A percentile compares a stretch with the other conserved stretches of the same genome.
Conservation (phyloP, 1,139 yeast genomes). For the Taiozyma sp. region DNA sequence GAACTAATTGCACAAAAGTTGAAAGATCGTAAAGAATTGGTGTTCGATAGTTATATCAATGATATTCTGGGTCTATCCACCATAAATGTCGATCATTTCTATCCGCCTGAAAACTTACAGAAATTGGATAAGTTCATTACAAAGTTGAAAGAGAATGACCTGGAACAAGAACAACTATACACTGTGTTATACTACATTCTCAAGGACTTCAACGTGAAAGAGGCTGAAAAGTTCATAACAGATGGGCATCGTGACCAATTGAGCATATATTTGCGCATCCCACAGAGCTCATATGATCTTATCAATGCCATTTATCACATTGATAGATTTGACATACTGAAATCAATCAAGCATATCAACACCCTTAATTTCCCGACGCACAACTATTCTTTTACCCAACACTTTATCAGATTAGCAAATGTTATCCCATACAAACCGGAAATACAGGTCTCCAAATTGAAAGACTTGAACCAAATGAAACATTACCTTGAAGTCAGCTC, state of each 20-base stretch:
- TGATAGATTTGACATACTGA: constrained; percentile 21
- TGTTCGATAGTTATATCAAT: constrained; percentile 18
- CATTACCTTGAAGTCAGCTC: constrained; percentile 13
- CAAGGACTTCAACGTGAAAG: constrained; percentile 18
- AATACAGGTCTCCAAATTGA: neutral
- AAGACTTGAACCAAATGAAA: constrained; percentile 9
- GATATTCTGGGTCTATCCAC: constrained; percentile 12
- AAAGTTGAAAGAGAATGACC: constrained; percentile 5
- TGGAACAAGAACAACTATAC: constrained; percentile 7
- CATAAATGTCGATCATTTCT: constrained; percentile 8
- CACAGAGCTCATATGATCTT: constrained; percentile 12
- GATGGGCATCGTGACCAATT: constrained; percentile 3
- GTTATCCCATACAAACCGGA: constrained; percentile 20
- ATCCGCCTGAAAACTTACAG: constrained; percentile 21
- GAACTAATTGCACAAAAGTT: constrained; percentile 14
- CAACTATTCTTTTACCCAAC: constrained; percentile 12
- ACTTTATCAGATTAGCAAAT: constrained; percentile 18
- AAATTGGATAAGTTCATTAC: constrained; percentile 14
- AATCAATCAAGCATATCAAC: constrained; percentile 10
- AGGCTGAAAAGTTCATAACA: constrained; percentile 16
- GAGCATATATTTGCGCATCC: constrained; percentile 5
- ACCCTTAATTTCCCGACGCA: constrained; percentile 3
- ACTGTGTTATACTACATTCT: constrained; percentile 18
- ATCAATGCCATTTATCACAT: constrained; percentile 20
- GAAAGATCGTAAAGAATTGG: constrained; percentile 9